phyloP scores from a whole-genome alignment of 352 stramenopile species.

The Plasmopara muralis region DNA sequence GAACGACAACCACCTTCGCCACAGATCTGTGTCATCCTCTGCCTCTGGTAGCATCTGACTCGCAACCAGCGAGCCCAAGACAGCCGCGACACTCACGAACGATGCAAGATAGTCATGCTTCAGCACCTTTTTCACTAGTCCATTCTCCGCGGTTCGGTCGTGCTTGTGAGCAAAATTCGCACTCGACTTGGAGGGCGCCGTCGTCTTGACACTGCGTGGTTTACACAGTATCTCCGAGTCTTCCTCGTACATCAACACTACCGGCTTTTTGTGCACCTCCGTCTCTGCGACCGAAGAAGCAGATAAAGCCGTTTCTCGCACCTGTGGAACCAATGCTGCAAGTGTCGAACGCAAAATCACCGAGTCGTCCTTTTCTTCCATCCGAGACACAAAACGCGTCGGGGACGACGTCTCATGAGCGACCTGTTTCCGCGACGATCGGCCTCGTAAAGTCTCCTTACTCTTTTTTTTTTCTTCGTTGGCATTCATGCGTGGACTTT shows the following conservation, averaged over 20 bases:
- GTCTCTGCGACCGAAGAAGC: conserved; percentile 6
- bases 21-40: conserved; percentile 26
- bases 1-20: conserved; percentile 60
- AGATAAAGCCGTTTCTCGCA: conserved; percentile 20
- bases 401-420: conserved; percentile 22
- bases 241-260: conserved; percentile 54
- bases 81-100: conserved; percentile 57
- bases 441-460: conserved; percentile 16
- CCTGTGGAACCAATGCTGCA: conserved; percentile 28
- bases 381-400: conserved; percentile 25
- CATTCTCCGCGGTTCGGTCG: conserved; percentile 6
- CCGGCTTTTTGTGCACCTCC: conserved; percentile 23
- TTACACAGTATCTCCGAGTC: conserved; percentile 26
- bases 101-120: conserved; percentile 58
- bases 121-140: conserved; percentile 42
- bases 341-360: conserved; percentile 47
- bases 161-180: conserved; percentile 11
- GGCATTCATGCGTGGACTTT: conserved; percentile 14
- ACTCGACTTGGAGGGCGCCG: conserved; percentile 3
- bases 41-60: conserved; percentile 44
- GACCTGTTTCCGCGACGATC: conserved; percentile 16
- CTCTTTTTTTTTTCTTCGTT: conserved; percentile 14
- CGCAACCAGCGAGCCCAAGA: conserved; percentile 57
- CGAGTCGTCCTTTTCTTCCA: conserved; percentile 45
- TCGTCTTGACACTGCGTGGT: conserved; percentile 6